Evolutionary conservation across 2,329 filamentous ascomycete genomes (phyloP).

Genomic region (Epichloe coenophiala): DNA sequence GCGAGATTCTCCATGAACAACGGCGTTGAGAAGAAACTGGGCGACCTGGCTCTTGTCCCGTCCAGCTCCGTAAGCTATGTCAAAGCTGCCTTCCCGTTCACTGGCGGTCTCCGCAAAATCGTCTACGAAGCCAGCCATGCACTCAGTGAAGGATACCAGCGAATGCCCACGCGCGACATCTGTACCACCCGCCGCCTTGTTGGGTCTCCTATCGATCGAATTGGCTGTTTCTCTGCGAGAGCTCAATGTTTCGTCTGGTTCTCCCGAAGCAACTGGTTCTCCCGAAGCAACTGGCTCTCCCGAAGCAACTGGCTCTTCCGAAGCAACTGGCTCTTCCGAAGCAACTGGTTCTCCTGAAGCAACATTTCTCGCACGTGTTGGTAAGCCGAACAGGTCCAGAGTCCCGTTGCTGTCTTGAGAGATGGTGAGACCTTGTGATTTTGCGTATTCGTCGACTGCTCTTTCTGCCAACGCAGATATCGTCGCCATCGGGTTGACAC

Average conservation of each 20-base stretch:
- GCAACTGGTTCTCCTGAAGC: not conserved
- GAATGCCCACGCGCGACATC: not conserved
- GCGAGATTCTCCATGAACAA: constrained; percentile 22
- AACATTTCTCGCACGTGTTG: constrained; percentile 19
- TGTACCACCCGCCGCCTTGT: not conserved
- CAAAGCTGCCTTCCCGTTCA: constrained; percentile 37
- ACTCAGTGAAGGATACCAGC: constrained; percentile 45
- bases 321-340: too few relatives aligned
- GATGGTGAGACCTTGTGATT: constrained; percentile 28
- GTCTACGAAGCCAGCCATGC: constrained; percentile 50
- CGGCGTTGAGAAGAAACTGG: constrained; percentile 45
- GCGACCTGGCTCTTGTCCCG: constrained; percentile 41
- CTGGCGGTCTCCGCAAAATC: constrained; percentile 24
- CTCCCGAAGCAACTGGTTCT: too few relatives aligned
- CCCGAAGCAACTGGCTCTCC: too few relatives aligned
- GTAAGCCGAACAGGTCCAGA: constrained; percentile 41
- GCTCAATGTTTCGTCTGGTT: too few relatives aligned
- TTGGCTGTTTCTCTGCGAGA: too few relatives aligned
- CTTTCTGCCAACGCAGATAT: constrained; percentile 57
- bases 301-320: too few relatives aligned
- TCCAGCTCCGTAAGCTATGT: constrained; percentile 37
- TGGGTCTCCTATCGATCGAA: too few relatives aligned
- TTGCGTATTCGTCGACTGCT: constrained; percentile 38
- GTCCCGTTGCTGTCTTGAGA: constrained; percentile 30
- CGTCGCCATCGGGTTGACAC: constrained; percentile 56